Percentiles rank a stretch among this genome's conserved stretches.
Conservation (phyloP, 2,329 filamentous ascomycete species). For the Fusarium foetens region DNA sequence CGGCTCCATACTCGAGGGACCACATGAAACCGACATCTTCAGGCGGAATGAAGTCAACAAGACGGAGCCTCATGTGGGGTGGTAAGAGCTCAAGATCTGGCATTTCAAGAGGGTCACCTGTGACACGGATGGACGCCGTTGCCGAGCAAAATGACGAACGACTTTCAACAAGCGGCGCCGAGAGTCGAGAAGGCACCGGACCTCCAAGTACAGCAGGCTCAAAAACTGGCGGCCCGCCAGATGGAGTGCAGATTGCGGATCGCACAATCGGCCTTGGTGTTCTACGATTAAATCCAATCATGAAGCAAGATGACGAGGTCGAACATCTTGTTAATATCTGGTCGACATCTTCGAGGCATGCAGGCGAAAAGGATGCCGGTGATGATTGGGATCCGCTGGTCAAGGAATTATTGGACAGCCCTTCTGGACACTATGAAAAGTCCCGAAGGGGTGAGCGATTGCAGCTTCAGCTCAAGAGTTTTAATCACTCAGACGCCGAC, state of each 20-base stretch:
- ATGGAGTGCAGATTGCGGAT: conserved; percentile 47
- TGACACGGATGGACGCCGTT: conserved; percentile 65
- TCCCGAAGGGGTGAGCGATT: conserved; percentile 79
- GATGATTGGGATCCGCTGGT: conserved; percentile 80
- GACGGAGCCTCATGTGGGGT: conserved; percentile 77
- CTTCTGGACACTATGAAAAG: conserved; percentile 78
- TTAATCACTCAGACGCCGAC: conserved; percentile 81
- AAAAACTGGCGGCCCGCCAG: conserved; percentile 40
- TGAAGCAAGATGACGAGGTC: conserved; percentile 76
- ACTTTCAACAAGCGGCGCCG: conserved; percentile 48
- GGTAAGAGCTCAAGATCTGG: conserved; percentile 65
- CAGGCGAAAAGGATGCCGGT: conserved; percentile 66
- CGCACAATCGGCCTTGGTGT: conserved; percentile 81
- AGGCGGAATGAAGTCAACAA: conserved; percentile 63
- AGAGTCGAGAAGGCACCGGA: conserved; percentile 56
- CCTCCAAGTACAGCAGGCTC: conserved; percentile 70
- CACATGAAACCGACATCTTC: conserved; percentile 60
- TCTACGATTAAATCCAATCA: conserved; percentile 77
- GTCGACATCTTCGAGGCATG: conserved; percentile 68
- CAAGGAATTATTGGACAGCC: conserved; percentile 76
- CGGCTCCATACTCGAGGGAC: conserved; percentile 56
- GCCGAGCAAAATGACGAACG: conserved; percentile 61
- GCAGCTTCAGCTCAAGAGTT: conserved; percentile 81
- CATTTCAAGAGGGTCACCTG: conserved; percentile 61
- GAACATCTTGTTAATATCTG: conserved; percentile 84